Evolutionary conservation across 2,329 filamentous ascomycete genomes (phyloP).

Genomic region (Clathrospora elynae): DNA sequence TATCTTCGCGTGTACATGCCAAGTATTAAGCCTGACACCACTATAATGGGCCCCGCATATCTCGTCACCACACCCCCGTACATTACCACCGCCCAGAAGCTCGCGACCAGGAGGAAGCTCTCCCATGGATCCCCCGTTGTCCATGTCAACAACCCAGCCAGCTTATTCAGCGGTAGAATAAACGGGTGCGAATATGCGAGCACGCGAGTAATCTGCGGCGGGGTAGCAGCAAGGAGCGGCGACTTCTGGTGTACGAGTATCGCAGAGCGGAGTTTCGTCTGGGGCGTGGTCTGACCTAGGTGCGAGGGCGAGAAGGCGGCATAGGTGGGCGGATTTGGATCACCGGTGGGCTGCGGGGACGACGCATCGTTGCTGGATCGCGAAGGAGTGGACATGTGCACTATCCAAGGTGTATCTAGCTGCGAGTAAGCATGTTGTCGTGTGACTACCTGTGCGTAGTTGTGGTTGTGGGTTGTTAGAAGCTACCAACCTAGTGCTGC

Average conservation of each 20-base stretch:
- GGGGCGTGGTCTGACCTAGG: slow-evolving; percentile 69
- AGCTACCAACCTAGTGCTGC: slow-evolving; percentile 50
- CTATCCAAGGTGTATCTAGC: slow-evolving; percentile 50
- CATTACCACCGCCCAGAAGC: slow-evolving; percentile 83
- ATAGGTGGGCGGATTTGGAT: slow-evolving; percentile 70
- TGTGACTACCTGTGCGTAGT: slow-evolving; percentile 10
- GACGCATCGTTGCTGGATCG: slow-evolving; percentile 46
- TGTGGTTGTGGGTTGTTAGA: slow-evolving; percentile 18
- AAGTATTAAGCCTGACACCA: slow-evolving; percentile 78
- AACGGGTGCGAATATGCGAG: slow-evolving; percentile 97
- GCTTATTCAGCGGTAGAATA: slow-evolving; percentile 82
- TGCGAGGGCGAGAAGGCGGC: slow-evolving; percentile 89
- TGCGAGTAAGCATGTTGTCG: slow-evolving; percentile 36
- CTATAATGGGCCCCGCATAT: slow-evolving; percentile 79
- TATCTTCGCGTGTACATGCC: slow-evolving; percentile 93
- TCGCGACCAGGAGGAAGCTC: slow-evolving; percentile 85
- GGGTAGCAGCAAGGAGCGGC: slow-evolving; percentile 87
- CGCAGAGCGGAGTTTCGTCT: slow-evolving; percentile 79
- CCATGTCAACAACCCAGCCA: slow-evolving; percentile 89
- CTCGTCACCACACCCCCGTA: slow-evolving; percentile 86
- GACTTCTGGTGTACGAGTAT: slow-evolving; percentile 98
- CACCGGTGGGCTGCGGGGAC: slow-evolving; percentile 45
- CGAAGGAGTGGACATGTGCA: slow-evolving; percentile 49
- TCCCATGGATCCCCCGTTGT: slow-evolving; percentile 94
- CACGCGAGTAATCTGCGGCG: slow-evolving; percentile 90